phyloP scores from a whole-genome alignment of 371 early-diverging fungal genomes.

The Syncephalastrum monosporum region DNA sequence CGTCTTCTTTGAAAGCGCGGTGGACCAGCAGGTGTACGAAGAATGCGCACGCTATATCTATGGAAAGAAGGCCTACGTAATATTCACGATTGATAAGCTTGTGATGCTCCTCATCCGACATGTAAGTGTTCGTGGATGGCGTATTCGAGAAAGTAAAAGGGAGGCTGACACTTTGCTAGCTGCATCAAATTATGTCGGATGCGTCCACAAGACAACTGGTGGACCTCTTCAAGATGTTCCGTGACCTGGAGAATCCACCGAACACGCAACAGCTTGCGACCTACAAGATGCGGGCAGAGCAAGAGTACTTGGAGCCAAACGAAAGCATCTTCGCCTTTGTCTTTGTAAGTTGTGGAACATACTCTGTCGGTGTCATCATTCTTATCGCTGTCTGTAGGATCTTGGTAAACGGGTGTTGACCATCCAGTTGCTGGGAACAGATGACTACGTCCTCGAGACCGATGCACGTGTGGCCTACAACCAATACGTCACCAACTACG shows the following conservation, averaged over 20 bases:
- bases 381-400: constrained; percentile 23
- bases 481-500: constrained; percentile 84
- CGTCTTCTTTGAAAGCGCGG: constrained; percentile 70
- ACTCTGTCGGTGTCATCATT: neutral
- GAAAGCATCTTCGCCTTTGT: constrained; percentile 78
- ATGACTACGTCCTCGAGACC: constrained; percentile 55
- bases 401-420: constrained; percentile 61
- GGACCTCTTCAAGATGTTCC: constrained; percentile 25
- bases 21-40: constrained; percentile 85
- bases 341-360: constrained; percentile 53
- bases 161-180: neutral
- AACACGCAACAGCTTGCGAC: constrained; percentile 14
- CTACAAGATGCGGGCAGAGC: constrained; percentile 73
- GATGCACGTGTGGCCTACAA: constrained; percentile 82
- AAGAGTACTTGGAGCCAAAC: constrained; percentile 58
- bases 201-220: constrained; percentile 19
- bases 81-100: constrained; percentile 87
- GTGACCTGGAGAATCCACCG: constrained; percentile 10
- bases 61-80: constrained; percentile 76
- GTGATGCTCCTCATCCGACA: constrained; percentile 72
- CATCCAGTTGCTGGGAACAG: constrained; percentile 76
- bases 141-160: too few relatives aligned
- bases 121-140: constrained; percentile 35
- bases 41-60: constrained; percentile 83
- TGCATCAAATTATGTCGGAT: constrained; percentile 20